Evolutionary conservation across 768 basidiomycete species (phyloP), one percentile per base, ranked within the genome.

Genomic region (Hydnum rufescens): DNA sequence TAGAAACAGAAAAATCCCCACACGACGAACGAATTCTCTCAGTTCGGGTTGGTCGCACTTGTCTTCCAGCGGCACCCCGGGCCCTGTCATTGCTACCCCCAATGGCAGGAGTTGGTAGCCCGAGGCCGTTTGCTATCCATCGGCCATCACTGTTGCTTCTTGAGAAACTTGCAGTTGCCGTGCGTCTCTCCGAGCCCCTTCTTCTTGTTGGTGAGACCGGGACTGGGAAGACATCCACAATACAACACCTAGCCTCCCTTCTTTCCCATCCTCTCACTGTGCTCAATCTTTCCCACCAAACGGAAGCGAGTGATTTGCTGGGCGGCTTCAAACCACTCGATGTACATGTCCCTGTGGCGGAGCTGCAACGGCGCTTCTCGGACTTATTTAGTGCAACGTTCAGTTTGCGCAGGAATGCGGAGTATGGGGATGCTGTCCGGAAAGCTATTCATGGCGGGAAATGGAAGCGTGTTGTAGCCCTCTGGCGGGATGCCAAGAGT

Each of bases 251-350:
- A 29, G 82, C 95, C 6, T 72, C 78, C 2, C 64, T 84, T n/a
- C 72, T 95, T 28, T 73, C 72, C 4, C 74, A 76, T 6, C 77
- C 80, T 0, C 73, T 99, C 31, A 74, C 88, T 52, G 87, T 90
- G 0, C 73, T 99, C 53, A 99, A 99, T 62, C 64, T 97, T 59
- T 95, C 89, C 1, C 87, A 92, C 60, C 95, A 99, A 64, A 95
- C 92, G 1, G 93, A 97, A 63, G 82, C 87, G 1, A 81, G 86
- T 2, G 95, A 99, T 65, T 68, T 97, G 3, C 69, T 99, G 3
- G 95, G 95, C 32, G 92, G 92, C 0, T 90, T 93, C 64, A 92
- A 90, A 63, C 95, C 95, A n/a, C 70, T 97, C 4, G 88, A 97
- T 63, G 76, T 88, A 4, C 77, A 82, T 8, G 65, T 88, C 0